These are phyloP conservation scores for Mortierella sp. DNA, from an alignment of 371 early-diverging fungal genomes.

Conservation along the genomic window DNA sequence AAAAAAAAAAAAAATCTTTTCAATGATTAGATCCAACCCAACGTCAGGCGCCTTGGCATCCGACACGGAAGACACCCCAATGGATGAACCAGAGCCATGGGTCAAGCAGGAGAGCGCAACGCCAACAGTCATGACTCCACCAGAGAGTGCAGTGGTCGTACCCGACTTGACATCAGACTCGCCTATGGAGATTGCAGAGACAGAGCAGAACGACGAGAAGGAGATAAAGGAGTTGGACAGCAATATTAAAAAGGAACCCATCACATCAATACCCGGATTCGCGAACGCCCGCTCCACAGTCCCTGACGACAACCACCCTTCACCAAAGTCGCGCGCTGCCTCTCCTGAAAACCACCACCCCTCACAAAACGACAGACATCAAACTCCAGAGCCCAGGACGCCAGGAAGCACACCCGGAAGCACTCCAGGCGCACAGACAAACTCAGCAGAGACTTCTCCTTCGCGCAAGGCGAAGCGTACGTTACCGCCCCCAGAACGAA, in stretches of 20 bases:
- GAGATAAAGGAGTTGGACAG: conserved; percentile 28
- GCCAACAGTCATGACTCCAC: conserved; percentile 50
- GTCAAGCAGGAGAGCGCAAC: conserved; percentile 53
- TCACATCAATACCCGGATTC: conserved; percentile 45
- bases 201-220: conserved; percentile 23
- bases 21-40: conserved; percentile 31
- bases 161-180: conserved; percentile 51
- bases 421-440: conserved; percentile 40
- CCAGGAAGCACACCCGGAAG: conserved; percentile 55
- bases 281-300: background rate
- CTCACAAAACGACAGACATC: conserved; percentile 32
- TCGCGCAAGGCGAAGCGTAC: conserved; percentile 59
- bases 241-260: conserved; percentile 41
- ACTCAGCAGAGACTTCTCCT: conserved; percentile 57
- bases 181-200: conserved; percentile 41
- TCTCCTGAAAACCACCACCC: conserved; percentile 23
- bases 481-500: conserved; percentile 76
- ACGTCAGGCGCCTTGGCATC: conserved; percentile 26
- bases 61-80: conserved; percentile 29
- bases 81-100: conserved; percentile 31
- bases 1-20: too few relatives aligned
- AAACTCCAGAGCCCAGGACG: conserved; percentile 55
- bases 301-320: conserved; percentile 33
- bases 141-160: conserved; percentile 53
- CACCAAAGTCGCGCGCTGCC: conserved; percentile 44